Evolutionary conservation across 495 filamentous ascomycete genomes (phyloP), one percentile per base, ranked within the genome.

Genomic region (Aspergillus nidulans): DNA sequence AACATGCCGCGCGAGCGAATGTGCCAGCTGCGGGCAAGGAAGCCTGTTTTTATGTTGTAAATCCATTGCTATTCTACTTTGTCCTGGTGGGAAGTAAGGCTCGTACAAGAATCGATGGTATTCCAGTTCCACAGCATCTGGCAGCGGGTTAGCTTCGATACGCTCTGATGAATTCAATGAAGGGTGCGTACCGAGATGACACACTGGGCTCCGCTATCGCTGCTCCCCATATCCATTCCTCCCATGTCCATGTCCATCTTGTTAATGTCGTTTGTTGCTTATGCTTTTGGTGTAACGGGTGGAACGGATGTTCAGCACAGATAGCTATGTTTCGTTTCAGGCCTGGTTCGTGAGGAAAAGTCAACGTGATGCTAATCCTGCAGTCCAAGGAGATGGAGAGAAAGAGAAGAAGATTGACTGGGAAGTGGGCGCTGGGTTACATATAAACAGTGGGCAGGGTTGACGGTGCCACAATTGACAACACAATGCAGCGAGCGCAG

Each of bases 61-160:
- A n/a, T 48, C 20, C 36, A 58, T 28, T 23, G 24, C 42, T 32
- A 42, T 28, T 56, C 15, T 20, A 23, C 26, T 39, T 40, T 30
- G n/a, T 30, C 25, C 12, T 28, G n/a, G 19, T 36, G 9, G 28
- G 9, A 32, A 52, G 36, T 28, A 15, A 16, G 23, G 34, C 16
- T 15, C 68, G 7, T 67, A 78, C 85, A 91, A 1, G 84, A 62
- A 65, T 88, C 81, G 30, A 89, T 69, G 0, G 83, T 87, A 55
- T 85, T 70, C 86, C 87, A 90, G 61, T 91, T 89, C 86, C 86
- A 89, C 2, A 89, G 68, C 87, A 90, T 91, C 82, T 83, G 25
- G 9, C 43, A 18, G 34, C 12, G 12, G 21, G 8, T 32, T 19
- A 47, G 32, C 32, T n/a, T n/a, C n/a, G n/a, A n/a, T n/a, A n/a